Percentiles rank a stretch among this genome's conserved stretches.
phyloP scores from a whole-genome alignment of 345 rosid species.

The Euphorbia peplus region DNA sequence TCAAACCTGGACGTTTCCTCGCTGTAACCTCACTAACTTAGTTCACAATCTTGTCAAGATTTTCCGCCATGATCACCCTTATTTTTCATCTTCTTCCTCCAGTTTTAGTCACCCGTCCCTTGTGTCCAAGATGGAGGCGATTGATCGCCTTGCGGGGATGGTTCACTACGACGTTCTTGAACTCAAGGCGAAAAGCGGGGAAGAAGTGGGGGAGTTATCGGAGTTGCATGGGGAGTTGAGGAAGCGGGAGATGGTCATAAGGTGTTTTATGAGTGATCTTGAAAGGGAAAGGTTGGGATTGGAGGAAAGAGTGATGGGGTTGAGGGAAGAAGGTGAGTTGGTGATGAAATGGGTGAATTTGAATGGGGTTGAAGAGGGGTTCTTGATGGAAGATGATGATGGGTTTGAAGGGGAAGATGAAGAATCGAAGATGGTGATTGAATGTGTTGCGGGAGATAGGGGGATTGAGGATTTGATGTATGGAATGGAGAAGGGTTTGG shows the following conservation, averaged over 20 bases:
- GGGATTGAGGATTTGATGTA: constrained; percentile 60
- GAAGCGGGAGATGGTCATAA: constrained; percentile 13
- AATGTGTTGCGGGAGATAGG: constrained; percentile 38
- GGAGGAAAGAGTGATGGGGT: constrained; percentile 22
- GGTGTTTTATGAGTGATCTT: constrained; percentile 28
- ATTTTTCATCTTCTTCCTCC: constrained; percentile 1
- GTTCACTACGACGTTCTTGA: constrained; percentile 48
- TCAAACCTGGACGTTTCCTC: constrained; percentile 49
- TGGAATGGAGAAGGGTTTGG: constrained; percentile 50
- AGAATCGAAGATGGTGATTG: constrained; percentile 26
- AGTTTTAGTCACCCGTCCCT: constrained; percentile 31
- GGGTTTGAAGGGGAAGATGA: constrained; percentile 34
- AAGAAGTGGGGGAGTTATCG: constrained; percentile 42
- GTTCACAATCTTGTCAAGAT: constrained; percentile 45
- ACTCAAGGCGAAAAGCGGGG: constrained; percentile 21
- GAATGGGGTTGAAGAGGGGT: constrained; percentile 18
- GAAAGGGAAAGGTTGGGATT: constrained; percentile 37
- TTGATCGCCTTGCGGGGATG: constrained; percentile 57
- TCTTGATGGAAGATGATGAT: constrained; percentile 35
- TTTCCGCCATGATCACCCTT: constrained; percentile 55
- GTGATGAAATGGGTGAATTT: constrained; percentile 43
- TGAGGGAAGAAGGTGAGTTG: constrained; percentile 27
- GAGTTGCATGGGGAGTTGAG: constrained; percentile 36
- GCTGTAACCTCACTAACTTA: constrained; percentile 42
- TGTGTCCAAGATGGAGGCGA: constrained; percentile 52